Evolutionary conservation across 805 yeast species (phyloP).

Genomic region (Schwanniomyces yamadae): DNA sequence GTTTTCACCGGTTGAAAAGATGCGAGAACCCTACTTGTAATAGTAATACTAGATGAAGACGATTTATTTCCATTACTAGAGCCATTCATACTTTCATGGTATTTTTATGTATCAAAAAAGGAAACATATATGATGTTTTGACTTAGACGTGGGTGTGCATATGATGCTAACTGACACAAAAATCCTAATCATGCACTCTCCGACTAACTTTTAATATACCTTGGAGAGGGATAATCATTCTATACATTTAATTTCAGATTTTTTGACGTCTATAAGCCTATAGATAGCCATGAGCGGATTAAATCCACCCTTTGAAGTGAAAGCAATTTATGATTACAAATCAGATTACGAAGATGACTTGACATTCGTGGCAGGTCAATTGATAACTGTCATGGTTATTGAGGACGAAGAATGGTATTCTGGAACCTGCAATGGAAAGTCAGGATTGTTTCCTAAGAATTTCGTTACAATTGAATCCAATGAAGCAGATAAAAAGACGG

Average conservation of each 20-base stretch:
- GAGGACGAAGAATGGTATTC: constrained; percentile 93
- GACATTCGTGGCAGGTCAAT: constrained; percentile 63
- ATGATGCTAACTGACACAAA: not conserved
- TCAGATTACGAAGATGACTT: constrained; percentile 78
- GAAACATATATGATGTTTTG: too few relatives aligned
- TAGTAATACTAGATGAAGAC: constrained; percentile 12
- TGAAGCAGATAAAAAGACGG: not conserved
- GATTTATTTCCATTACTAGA: constrained; percentile 7
- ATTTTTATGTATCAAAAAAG: too few relatives aligned
- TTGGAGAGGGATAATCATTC: too few relatives aligned
- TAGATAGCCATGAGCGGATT: constrained; percentile 22
- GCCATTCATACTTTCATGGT: constrained; percentile 8
- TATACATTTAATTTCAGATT: too few relatives aligned
- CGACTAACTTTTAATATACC: too few relatives aligned
- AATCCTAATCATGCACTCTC: not conserved
- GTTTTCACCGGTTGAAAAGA: constrained; percentile 44
- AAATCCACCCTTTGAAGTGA: constrained; percentile 60
- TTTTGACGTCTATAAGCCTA: not conserved
- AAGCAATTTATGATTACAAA: constrained; percentile 64
- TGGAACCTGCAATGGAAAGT: constrained; percentile 62
- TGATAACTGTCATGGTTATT: constrained; percentile 69
- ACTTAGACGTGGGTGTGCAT: not conserved
- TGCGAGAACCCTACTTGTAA: constrained; percentile 25
- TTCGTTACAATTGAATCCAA: constrained; percentile 55
- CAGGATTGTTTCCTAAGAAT: constrained; percentile 86